A percentile compares a stretch with the other conserved stretches of the same genome.
Conservation (phyloP, 495 filamentous ascomycete genomes). For the Penicillium taxi region DNA sequence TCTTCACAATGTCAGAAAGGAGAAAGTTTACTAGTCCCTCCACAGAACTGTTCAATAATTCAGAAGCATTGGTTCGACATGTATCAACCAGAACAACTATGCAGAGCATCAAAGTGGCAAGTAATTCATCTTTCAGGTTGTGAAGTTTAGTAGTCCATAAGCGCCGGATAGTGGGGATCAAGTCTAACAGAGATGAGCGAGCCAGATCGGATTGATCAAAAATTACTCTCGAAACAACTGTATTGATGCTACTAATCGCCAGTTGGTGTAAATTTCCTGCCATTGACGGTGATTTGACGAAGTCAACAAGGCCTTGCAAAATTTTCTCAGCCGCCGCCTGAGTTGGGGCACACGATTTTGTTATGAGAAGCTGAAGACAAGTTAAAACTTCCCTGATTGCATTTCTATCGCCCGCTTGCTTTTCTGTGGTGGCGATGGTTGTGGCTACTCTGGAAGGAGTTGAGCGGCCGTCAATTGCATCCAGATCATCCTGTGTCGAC, state of each 20-base stretch:
- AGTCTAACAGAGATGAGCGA: conserved; percentile 44
- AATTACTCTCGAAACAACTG: conserved; percentile 53
- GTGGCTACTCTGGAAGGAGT: conserved; percentile 31
- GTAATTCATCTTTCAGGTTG: conserved; percentile 59
- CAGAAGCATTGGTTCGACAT: conserved; percentile 21
- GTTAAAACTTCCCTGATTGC: conserved; percentile 51
- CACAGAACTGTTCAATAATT: conserved; percentile 23
- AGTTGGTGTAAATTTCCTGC: conserved; percentile 57
- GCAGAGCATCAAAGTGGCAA: conserved; percentile 61
- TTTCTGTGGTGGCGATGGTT: conserved; percentile 19
- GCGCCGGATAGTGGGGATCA: conserved; percentile 62
- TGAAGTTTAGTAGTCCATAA: conserved; percentile 64
- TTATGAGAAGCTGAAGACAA: conserved; percentile 58
- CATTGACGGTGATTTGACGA: conserved; percentile 52
- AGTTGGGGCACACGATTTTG: conserved; percentile 64
- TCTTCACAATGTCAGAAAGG: conserved; percentile 62
- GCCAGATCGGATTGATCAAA: conserved; percentile 60
- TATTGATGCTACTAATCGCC: conserved; percentile 69
- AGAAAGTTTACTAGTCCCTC: conserved; percentile 55
- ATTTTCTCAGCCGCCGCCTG: conserved; percentile 50
- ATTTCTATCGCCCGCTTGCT: conserved; percentile 22
- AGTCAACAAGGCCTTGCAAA: conserved; percentile 48
- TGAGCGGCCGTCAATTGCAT: conserved; percentile 19
- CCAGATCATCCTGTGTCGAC: conserved; percentile 22
- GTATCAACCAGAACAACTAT: conserved; percentile 25